Conservation (phyloP, 2,329 filamentous ascomycete species). For the Lecanoromycetidae sp. region DNA sequence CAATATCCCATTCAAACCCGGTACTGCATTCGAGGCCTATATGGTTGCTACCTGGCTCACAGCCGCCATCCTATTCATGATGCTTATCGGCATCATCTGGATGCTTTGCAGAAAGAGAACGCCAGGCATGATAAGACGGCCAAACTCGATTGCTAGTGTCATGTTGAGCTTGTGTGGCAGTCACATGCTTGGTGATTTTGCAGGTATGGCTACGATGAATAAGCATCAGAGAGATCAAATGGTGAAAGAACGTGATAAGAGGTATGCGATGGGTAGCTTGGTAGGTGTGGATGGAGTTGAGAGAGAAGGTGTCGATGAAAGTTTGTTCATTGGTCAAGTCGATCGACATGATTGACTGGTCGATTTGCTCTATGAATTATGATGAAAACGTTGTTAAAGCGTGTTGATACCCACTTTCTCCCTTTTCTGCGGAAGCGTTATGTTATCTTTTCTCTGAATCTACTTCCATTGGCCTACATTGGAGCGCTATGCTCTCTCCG, state of each 20-base stretch:
- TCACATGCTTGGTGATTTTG: constrained; percentile 25
- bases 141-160: constrained; percentile 35
- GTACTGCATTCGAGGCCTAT: constrained; percentile 31
- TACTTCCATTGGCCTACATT: no score
- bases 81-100: constrained; percentile 31
- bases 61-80: constrained; percentile 31
- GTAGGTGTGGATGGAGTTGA: constrained; percentile 20
- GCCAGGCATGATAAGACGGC: constrained; percentile 37
- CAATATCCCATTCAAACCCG: constrained; percentile 38
- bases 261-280: constrained; percentile 26
- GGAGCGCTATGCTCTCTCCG: no score
- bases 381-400: no score
- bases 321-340: constrained; percentile 3
- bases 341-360: no score
- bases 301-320: constrained; percentile 10
- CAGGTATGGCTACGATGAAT: constrained; percentile 22
- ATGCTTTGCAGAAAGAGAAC: constrained; percentile 33
- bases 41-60: constrained; percentile 32
- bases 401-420: no score
- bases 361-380: no score
- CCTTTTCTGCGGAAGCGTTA: no score
- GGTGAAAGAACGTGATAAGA: constrained; percentile 23
- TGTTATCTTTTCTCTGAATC: no score
- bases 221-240: constrained; percentile 24
- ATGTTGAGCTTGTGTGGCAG: constrained; percentile 35